phyloP scores from a whole-genome alignment of 1,284 basidiomycete species.

The Leccinum subspadiceum region DNA sequence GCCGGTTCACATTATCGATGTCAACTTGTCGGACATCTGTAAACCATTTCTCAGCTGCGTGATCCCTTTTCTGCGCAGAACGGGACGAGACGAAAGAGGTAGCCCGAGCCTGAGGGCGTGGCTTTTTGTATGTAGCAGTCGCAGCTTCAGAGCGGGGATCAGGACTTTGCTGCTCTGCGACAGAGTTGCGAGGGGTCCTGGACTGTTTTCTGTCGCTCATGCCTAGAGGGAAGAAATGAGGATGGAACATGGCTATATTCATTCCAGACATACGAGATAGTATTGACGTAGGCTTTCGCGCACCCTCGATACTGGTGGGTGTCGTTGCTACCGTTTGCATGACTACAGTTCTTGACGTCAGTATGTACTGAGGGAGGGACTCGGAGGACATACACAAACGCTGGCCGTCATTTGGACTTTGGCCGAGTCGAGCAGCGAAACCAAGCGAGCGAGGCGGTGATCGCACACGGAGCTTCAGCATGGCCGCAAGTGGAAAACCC shows the following conservation, averaged over 20 bases:
- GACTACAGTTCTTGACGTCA: constrained; percentile 14
- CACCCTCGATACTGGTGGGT: neutral
- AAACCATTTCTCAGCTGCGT: constrained; percentile 28
- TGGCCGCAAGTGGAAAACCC: constrained; percentile 8
- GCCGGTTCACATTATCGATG: constrained; percentile 6
- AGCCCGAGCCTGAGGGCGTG: neutral
- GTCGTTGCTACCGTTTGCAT: neutral
- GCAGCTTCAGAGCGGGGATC: neutral
- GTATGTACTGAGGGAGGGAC: neutral
- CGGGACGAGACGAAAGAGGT: constrained; percentile 26
- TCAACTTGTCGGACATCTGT: constrained; percentile 22
- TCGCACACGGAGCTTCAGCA: constrained; percentile 17
- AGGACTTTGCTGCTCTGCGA: constrained; percentile 2
- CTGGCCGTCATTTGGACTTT: neutral
- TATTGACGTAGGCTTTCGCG: constrained; percentile 9
- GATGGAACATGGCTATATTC: neutral
- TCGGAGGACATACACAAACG: neutral
- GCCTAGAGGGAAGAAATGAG: constrained; percentile 13
- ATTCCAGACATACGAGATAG: constrained; percentile 25
- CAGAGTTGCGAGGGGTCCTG: constrained; percentile 1
- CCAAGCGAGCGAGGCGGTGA: constrained; percentile 9
- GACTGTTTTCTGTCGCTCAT: constrained; percentile 13
- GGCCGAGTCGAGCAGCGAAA: constrained; percentile 11
- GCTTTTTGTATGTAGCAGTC: neutral
- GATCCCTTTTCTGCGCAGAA: constrained; percentile 25